Evolutionary conservation across 345 rosid species (phyloP), one percentile per base, ranked within the genome.

Genomic region (Hypericum androsaemum): DNA sequence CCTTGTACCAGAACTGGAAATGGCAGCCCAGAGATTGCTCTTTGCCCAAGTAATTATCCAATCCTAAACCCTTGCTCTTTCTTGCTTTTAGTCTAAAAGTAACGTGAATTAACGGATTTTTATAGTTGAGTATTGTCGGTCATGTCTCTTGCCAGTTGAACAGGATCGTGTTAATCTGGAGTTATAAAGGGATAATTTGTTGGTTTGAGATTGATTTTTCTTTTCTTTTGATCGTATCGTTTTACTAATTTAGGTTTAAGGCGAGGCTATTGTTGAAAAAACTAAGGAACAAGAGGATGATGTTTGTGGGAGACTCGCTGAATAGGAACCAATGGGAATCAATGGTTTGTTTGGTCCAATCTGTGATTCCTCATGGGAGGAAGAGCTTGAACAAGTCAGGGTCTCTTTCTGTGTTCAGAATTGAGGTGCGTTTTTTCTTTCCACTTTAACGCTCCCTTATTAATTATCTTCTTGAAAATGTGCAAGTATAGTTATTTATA

Each of bases 241-340:
- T 22, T 22, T 4, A 22, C 4, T 22, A 40, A 42, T 64, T 15
- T 44, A 85, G 86, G 72, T 81, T 85, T 8, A 66, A 77, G 6
- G 65, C 73, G 52, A 81, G 59, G 54, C 42, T 76, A 47, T 60
- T 85, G 50, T 70, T 85, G 47, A 76, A 74, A 58, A 80, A 82
- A 62, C 79, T 79, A 12, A 47, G 63, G 11, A 80, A 80, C 35
- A 85, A 80, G 75, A 81, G 79, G 72, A 63, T 85, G 8, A 77
- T 85, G 74, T 78, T 75, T 52, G 63, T 76, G 59, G 89, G 94
- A 58, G 95, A 85, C 37, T 85, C 89, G 7, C 54, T 82, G 56
- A 77, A 85, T 56, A 42, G 63, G 11, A 80, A 76, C 60, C 89
- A 82, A 32, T 80, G 84, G 94, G 72, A 74, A 54, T 82, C 89